Base-by-base conservation (phyloP, 495 filamentous ascomycete species). In the Lasiosphaeris hirsuta region DNA sequence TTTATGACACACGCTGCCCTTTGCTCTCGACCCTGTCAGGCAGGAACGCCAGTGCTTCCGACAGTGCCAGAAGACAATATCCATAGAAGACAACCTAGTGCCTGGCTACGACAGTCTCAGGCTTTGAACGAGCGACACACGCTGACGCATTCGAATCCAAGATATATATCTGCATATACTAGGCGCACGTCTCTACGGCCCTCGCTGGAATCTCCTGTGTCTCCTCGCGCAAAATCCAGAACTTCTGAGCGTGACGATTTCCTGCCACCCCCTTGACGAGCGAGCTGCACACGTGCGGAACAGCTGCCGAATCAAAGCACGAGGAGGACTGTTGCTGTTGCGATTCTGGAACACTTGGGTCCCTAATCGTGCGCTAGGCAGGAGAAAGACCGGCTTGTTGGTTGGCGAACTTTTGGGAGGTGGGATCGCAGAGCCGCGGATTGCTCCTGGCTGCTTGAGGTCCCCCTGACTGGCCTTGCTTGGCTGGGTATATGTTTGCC, bases 401-500 rank as follows among this genome's bases (percentile, higher is more conserved):
- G 39, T 7, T 41, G 39, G 23, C 23, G 23, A 30, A 5, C 23
- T 17, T 30, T 9, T 23, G 15, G 10, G 17, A 10, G 43, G 43
- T 45, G 11, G 13, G 19, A 40, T 18, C 36, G 10, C 51, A 23
- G 23, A 30, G 23, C 23, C 5, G 23, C 23, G 23, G 23, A 36
- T 33, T 35, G 34, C 39, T 54, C 34, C 55, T 51, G 56, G 49
- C 43, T 43, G 15, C 44, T 40, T 38, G 39, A 49, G 19, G 50
- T 35, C 37, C 39, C 33, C 39, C 50, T 49, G 15, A 33, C 30
- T 42, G 55, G 17, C 51, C 23, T 37, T 61, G 38, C 40, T 13
- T 17, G 17, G 52, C 46, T 40, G 36, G 33, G 54, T 65, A 37
- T 57, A 69, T 72, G 69, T 66, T 69, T 52, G 61, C 60, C 41